Evolutionary conservation across 352 stramenopile genomes (phyloP), one percentile per base, ranked within the genome.

Genomic region (Phytophthora aleatoria): DNA sequence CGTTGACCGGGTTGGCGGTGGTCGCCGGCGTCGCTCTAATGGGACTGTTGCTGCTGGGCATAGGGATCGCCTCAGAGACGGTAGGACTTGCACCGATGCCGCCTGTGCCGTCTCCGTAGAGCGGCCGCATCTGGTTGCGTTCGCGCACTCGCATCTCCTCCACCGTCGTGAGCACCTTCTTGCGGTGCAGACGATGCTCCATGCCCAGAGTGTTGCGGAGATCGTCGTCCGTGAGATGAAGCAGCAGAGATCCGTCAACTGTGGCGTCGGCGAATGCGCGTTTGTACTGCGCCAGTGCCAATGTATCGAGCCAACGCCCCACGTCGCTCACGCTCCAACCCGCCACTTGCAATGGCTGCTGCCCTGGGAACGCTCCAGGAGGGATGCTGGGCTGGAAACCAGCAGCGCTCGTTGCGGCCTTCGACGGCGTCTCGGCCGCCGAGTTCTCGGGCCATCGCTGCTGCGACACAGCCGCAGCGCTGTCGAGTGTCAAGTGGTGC

Each of bases 161-260:
- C 20, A 97, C 81, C 1, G 83, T 87, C 26, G 88, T 95, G n/a
- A 99, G 69, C 38, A 98, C 94, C 69, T 98, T 99, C 74, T 99
- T 99, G 10, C 96, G 89, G 69, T 99, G 96, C 16, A 99, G 77
- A 9, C 83, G 82, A 65, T 98, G 95, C 69, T 98, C 93, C 63
- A 99, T 95, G 6, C 94, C 92, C 6, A 99, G 76, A 12, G 92
- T 98, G 69, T 97, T 98, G 49, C 91, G 90, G 12, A 99, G 79
- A 61, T 99, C 96, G 42, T 98, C 79, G 47, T 93, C 82, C 27
- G 86, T 89, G 30, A 98, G 74, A 50, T 98, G 89, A 56, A 96
- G 73, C 39, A 98, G 61, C 35, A 98, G 79, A 35, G 90, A 83
- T 13, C 93, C 93, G 50, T 98, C 94, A 3, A 98, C 86, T 3